These are phyloP conservation scores for Cercophora samala DNA, from an alignment of 495 filamentous ascomycete genomes.

Conservation along the genomic window DNA sequence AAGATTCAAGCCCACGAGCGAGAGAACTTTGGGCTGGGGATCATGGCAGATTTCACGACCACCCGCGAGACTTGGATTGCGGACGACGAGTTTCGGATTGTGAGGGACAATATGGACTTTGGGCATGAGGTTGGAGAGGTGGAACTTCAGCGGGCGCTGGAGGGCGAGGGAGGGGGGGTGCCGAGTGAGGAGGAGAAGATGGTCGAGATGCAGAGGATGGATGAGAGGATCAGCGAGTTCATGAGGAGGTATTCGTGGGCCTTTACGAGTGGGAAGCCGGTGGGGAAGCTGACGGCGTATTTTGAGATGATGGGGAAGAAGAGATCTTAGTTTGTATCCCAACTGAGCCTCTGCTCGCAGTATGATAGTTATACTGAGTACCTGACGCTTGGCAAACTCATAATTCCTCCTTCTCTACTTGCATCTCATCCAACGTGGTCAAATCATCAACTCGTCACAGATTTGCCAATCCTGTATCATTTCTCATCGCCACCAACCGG, in stretches of 20 bases:
- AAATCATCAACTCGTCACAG: no score
- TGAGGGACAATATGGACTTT: conserved; percentile 36
- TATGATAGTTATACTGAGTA: no score
- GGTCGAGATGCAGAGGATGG: conserved; percentile 31
- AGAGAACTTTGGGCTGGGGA: conserved; percentile 27
- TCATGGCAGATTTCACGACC: conserved; percentile 34
- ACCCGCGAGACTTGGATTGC: conserved; percentile 34
- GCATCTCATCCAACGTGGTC: no score
- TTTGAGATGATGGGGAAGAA: conserved; percentile 28
- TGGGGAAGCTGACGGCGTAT: conserved; percentile 41
- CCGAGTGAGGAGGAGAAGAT: conserved; percentile 23
- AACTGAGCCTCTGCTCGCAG: no score
- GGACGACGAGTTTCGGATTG: conserved; percentile 36
- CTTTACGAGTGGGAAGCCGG: conserved; percentile 31
- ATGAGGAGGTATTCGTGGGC: conserved; percentile 40
- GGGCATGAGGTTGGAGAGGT: conserved; percentile 43
- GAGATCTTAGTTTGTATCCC: no score
- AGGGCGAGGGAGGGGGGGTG: conserved; percentile 13
- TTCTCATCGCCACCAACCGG: no score
- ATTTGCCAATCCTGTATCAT: no score
- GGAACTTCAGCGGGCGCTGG: conserved; percentile 25
- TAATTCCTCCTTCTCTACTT: no score
- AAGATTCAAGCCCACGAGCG: background rate
- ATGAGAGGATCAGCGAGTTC: conserved; percentile 35
- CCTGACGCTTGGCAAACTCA: no score